Base-by-base conservation (phyloP, 306 rosid species). In the Cicer arietinum region DNA sequence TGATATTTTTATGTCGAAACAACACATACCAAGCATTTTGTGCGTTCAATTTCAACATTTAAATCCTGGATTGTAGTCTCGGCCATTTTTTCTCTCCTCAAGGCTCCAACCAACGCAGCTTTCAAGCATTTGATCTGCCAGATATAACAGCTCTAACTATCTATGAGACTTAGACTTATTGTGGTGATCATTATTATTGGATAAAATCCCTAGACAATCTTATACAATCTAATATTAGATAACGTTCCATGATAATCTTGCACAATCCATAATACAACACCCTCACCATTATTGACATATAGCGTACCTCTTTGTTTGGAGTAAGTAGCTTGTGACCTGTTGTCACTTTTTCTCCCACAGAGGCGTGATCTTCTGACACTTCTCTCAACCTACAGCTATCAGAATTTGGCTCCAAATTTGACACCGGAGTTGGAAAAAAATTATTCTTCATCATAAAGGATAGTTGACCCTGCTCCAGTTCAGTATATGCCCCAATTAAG, bases 71-170 rank as follows among this genome's bases (percentile, higher is more conserved):
- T 69, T 69, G 87, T 88, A 67, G 80, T 67, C 79, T 94, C 91
- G 51, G 94, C 86, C 83, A 75, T 43, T 76, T 91, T 87, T 82
- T 94, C 98, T 72, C 97, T 89, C 86, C 90, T 91, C 81, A 88
- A 35, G 66, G 94, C 90, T 76, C 97, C 89, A 80, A 79, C 79
- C 77, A 89, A 87, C 77, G 82, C 74, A 74, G 87, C 85, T 73
- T 91, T 87, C 91, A 83, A 72, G 78, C 74, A 44, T 57, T 88
- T 84, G 65, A 80, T 80, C 98, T 93, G 96, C 81, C 74, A 86
- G 76, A 71, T 43, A 73, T 66, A 46, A 76, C 64, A 86, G 65
- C 58, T 71, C 79, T 17, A 61, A 70, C 64, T n/a, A 48, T 70
- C 58, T 40, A 6, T 76, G 78, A 74, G 54, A 67, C 51, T 63